Evolutionary conservation across 1,284 basidiomycete genomes (phyloP).

Genomic region (Tylopilus sp.): DNA sequence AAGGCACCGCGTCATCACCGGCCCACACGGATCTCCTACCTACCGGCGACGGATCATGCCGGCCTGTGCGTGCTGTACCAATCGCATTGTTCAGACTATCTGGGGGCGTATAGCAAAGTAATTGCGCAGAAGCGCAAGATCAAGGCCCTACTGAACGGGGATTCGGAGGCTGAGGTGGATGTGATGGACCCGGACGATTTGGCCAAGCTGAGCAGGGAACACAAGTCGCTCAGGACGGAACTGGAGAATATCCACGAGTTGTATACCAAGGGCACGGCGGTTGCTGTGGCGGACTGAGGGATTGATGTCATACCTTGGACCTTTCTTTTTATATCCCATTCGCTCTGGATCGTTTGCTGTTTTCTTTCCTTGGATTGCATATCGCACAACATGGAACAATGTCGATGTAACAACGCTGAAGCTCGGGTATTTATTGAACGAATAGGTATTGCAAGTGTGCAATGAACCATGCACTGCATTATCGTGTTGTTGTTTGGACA

Average conservation of each 20-base stretch:
- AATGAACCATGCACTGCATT: no score
- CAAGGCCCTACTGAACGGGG: slow-evolving; percentile 47
- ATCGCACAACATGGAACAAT: neutral
- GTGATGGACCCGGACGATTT: slow-evolving; percentile 66
- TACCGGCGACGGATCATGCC: slow-evolving; percentile 60
- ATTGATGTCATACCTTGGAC: slow-evolving; percentile 23
- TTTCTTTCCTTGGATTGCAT: slow-evolving; percentile 1
- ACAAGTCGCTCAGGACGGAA: slow-evolving; percentile 57
- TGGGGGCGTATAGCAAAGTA: slow-evolving; percentile 57
- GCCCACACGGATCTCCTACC: slow-evolving; percentile 38
- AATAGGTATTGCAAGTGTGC: no score
- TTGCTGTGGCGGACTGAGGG: slow-evolving; percentile 28
- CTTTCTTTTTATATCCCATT: neutral
- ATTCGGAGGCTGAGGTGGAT: slow-evolving; percentile 50
- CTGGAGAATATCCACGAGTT: slow-evolving; percentile 61
- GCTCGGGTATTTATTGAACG: neutral
- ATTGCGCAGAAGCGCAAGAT: slow-evolving; percentile 61
- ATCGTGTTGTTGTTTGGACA: no score
- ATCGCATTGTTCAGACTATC: slow-evolving; percentile 60
- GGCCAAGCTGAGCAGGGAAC: slow-evolving; percentile 52
- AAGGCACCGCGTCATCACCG: slow-evolving; percentile 32
- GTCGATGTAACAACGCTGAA: slow-evolving; percentile 7
- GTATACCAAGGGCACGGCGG: slow-evolving; percentile 42
- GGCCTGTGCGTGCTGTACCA: slow-evolving; percentile 65
- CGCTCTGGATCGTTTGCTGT: neutral